Evolutionary conservation across 2,329 filamentous ascomycete species (phyloP), one percentile per base, ranked within the genome.

Genomic region (Penicillium sp.): DNA sequence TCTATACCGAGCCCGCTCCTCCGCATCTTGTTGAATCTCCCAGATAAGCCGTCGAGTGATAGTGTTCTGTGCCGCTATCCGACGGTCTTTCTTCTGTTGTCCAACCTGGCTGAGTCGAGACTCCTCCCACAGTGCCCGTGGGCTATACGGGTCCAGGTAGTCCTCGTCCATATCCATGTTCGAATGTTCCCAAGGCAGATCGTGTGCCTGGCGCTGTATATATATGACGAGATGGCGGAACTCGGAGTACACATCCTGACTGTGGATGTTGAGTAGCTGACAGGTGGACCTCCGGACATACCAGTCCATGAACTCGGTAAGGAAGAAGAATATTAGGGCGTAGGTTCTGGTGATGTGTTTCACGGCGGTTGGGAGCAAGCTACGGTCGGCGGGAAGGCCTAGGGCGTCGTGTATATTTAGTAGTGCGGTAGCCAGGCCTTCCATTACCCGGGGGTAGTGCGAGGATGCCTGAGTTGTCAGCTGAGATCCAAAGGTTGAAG

Each of bases 251-350:
- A 67, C 59, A 48, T 74, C 68, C 42, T 72, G 70, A 49, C 64
- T 68, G 38, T 69, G 68, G 46, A 71, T 72, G 29, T 67, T 66
- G 42, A 75, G 52, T 7, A 73, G 50, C 27, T 70, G 69, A 45
- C 72, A 74, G 11, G 62, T 71, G 11, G 66, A 67, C 52, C 64
- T 60, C 42, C 69, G 54, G 29, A 69, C 61, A 61, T 73, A 74
- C 66, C 70, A 73, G 53, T 73, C 67, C 64, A 74, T 73, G 42
- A 73, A 64, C 48, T 74, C 70, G 18, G 67, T 66, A 3, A 75
- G 56, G 22, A 72, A 67, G 53, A 75, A 68, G 34, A 74, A 74
- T 4, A 67, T 62, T 39, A 71, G 57, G 5, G 70, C 61, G 55
- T 75, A 75, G 24, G 73, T 63, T 21, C 59, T 65, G 7, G 67